Evolutionary conservation across 441 rosid species (phyloP), one percentile per base, ranked within the genome.

Genomic region (Populus trichocarpa): DNA sequence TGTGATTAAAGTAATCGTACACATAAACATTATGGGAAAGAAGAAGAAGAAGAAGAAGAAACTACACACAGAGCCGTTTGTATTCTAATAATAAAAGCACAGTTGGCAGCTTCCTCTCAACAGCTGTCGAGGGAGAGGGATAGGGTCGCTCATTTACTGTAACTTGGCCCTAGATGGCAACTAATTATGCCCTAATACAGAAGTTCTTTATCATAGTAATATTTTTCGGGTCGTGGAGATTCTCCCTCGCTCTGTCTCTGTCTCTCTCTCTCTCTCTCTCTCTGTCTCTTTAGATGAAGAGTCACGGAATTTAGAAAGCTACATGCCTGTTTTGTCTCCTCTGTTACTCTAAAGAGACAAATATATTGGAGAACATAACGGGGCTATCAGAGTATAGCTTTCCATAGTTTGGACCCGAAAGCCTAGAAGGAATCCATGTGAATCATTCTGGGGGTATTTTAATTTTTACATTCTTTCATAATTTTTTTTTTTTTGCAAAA

Each of bases 101-200:
- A 78, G 81, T 67, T 81, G 87, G 84, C 77, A 40, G 32, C 35
- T 76, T 46, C 38, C 22, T 59, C 66, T 36, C 6, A 46, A 65
- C 73, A 78, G 84, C 77, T 83, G 85, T 79, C 69, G 7, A 33
- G 71, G 50, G 64, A 61, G 11, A 42, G 22, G 46, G 5, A 13
- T 5, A 65, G 23, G 74, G 50, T 32, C 67, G 3, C 72, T 53
- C 30, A 30, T n/a, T 67, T 20, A 22, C 9, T 71, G 6, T 75
- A 65, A 0, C 63, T 7, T 61, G 28, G 26, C 20, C 30, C 22
- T 66, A 12, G 5, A 66, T 14, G 30, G 32, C 14, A 26, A 13
- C 69, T 26, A 22, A 16, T 9, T 18, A 0, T 13, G 6, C 63
- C 16, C 20, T 50, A 50, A 50, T 50, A 5, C 18, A 2, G 9